These are phyloP conservation scores for Thymus mandschuricus DNA, from an alignment of 257 asterid genomes.

Conservation along the genomic window DNA sequence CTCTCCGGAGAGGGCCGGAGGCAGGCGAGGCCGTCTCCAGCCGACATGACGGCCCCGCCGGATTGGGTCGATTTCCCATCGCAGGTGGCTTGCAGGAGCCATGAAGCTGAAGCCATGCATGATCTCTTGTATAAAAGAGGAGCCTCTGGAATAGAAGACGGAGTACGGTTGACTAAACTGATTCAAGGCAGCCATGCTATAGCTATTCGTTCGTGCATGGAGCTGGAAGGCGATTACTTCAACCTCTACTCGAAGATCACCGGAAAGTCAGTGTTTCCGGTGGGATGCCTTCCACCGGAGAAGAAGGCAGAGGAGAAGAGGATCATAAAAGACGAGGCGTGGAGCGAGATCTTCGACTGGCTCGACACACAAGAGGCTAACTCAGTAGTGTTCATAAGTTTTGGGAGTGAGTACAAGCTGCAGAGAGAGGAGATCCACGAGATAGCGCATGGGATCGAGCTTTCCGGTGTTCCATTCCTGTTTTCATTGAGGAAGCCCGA, in stretches of 20 bases:
- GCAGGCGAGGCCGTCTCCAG: not conserved
- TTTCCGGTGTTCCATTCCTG: constrained; percentile 33
- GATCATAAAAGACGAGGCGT: not conserved
- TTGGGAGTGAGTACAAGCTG: constrained; percentile 39
- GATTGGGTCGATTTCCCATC: constrained; percentile 32
- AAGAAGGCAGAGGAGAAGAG: not conserved
- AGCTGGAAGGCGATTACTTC: constrained; percentile 35
- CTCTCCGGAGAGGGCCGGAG: not conserved
- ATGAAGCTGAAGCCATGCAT: not conserved
- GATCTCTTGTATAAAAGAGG: not conserved
- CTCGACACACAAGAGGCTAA: constrained; percentile 28
- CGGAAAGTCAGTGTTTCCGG: constrained; percentile 35
- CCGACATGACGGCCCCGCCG: constrained; percentile 7
- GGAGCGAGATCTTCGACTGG: constrained; percentile 34
- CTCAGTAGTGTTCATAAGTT: constrained; percentile 36
- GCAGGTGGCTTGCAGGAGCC: not conserved
- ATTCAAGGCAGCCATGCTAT: constrained; percentile 9
- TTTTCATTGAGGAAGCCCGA: constrained; percentile 34
- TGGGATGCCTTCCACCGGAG: constrained; percentile 38
- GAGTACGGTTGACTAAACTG: constrained; percentile 20
- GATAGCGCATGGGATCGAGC: constrained; percentile 40
- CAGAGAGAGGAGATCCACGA: constrained; percentile 33
- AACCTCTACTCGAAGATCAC: constrained; percentile 15
- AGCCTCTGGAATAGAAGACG: constrained; percentile 26
- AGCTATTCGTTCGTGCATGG: constrained; percentile 31